Evolutionary conservation across 2,329 filamentous ascomycete species (phyloP), one percentile per base, ranked within the genome.

Genomic region (Penicillium griseofulvum): DNA sequence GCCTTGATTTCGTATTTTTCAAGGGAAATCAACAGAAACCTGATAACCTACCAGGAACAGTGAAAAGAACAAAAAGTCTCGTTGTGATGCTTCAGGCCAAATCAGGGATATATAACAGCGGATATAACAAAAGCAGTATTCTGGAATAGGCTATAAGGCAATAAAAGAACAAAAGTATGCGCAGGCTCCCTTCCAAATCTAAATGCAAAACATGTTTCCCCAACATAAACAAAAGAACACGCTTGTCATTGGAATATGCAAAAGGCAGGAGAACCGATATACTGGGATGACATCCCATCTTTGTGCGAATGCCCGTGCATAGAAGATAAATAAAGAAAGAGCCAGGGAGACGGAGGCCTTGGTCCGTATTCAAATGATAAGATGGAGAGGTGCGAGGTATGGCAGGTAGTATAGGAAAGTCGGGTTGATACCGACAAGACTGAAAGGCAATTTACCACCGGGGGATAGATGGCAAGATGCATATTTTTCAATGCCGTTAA

Each of bases 401-500:
- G 28, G 36, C 34, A 39, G 16, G 48, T 41, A 24, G 37, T 41
- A 46, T 43, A 36, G 24, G 22, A 31, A 46, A 53, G 37, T 46
- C 42, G 34, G 41, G 8, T 17, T 37, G n/a, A 45, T 42, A 46
- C 42, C 22, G 19, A 54, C 33, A 19, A 42, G 3, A 36, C 17
- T 12, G 16, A 46, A 29, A 17, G 26, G 16, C 37, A 34, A 34
- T 19, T 33, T 43, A 17, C 24, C 26, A 19, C 0, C 2, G 19
- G 11, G 17, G 28, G 8, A 19, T 42, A 26, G 38, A 50, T 28
- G 24, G 48, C 36, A 26, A 48, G 24, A 34, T 14, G 34, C 17
- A 19, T n/a, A 42, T 39, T 50, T 2, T 34, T 41, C 19, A 7
- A 24, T 26, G 47, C 17, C 11, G 45, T 28, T 73, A 96, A 70